A percentile compares a stretch with the other conserved stretches of the same genome.
Conservation (phyloP, 2,329 filamentous ascomycete genomes). For the Aureobasidium sp. region DNA sequence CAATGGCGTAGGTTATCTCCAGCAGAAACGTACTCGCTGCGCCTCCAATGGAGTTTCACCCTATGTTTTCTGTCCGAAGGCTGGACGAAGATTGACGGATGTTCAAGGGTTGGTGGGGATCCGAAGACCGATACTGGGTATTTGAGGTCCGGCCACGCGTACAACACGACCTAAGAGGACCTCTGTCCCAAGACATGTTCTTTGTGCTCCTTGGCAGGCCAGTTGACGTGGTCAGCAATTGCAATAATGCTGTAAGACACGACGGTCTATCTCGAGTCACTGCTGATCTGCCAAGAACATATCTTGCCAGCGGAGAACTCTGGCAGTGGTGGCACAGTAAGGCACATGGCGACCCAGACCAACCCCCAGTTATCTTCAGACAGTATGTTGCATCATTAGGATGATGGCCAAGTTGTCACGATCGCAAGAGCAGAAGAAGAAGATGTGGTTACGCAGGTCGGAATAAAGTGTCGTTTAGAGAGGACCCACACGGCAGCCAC, state of each 20-base stretch:
- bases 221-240: not conserved
- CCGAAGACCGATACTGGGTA: conserved; percentile 5
- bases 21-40: not conserved
- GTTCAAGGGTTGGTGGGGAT: not conserved
- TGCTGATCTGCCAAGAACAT: not conserved
- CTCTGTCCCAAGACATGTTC: not conserved
- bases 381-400: not conserved
- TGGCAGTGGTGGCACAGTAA: not conserved
- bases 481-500: not conserved
- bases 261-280: not conserved
- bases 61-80: not conserved
- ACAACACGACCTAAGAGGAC: not conserved
- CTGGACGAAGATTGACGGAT: not conserved
- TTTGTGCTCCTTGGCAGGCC: not conserved
- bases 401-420: no score
- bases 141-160: not conserved
- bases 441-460: not conserved
- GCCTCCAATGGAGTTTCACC: not conserved
- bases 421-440: not conserved
- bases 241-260: not conserved
- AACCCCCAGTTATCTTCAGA: no score
- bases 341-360: not conserved
- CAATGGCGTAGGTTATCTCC: not conserved
- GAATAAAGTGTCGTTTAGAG: not conserved
- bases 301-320: not conserved